A percentile compares a stretch with the other conserved stretches of the same genome.
Conservation (phyloP, 2,329 filamentous ascomycete species). For the Bipolaris sorokiniana region DNA sequence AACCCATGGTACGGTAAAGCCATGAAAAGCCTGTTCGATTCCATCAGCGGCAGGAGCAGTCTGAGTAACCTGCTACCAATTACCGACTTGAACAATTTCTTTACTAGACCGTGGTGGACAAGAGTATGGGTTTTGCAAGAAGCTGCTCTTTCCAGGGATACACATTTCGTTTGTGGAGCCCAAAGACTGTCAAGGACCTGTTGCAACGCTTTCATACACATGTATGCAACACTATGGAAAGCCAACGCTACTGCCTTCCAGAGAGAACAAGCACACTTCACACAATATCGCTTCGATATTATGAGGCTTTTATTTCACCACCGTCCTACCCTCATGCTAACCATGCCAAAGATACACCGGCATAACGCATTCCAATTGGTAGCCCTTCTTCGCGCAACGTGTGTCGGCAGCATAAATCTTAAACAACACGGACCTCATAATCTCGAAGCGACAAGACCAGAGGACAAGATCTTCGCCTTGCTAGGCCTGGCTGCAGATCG, state of each 20-base stretch:
- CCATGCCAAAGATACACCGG: background rate
- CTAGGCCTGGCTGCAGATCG: constrained; percentile 22
- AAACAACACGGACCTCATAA: constrained; percentile 1
- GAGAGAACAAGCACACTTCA: background rate
- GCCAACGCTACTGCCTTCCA: too few species aligned
- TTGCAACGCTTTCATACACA: background rate
- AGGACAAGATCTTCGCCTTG: constrained; percentile 25
- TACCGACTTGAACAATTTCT: constrained; percentile 11
- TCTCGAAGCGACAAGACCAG: constrained; percentile 18
- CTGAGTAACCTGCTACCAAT: constrained; percentile 1
- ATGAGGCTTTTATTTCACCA: background rate
- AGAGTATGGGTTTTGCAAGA: constrained; percentile 25
- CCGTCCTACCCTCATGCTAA: background rate
- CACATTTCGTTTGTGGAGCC: constrained; percentile 19
- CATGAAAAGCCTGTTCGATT: background rate
- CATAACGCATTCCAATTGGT: background rate
- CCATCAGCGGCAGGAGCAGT: background rate
- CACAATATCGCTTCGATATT: background rate
- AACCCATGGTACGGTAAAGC: background rate
- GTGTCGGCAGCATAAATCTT: background rate
- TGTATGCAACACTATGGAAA: background rate
- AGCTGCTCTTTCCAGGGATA: background rate
- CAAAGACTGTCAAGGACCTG: constrained; percentile 1
- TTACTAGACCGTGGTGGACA: constrained; percentile 21
- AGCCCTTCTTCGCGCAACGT: constrained; percentile 4